These are phyloP conservation scores for Saxophila tyrrhenica DNA, from an alignment of 495 filamentous ascomycete species.

Conservation along the genomic window DNA sequence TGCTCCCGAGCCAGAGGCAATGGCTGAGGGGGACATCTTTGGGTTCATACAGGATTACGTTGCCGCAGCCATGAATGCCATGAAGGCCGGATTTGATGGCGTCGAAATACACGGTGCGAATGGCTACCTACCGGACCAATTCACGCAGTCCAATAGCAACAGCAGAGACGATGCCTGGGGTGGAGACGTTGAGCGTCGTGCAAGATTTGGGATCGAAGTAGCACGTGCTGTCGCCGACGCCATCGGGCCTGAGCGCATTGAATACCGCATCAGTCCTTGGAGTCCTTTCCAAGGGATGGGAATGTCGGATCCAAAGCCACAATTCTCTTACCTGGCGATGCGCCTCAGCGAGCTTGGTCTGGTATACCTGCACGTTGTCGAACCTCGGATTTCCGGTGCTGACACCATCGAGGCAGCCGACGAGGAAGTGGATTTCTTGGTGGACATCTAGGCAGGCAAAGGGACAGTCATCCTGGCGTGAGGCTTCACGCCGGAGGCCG, in stretches of 20 bases:
- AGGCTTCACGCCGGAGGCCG: too few relatives aligned
- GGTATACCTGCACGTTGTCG: slow-evolving; percentile 56
- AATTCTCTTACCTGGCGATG: slow-evolving; percentile 48
- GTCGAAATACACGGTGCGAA: slow-evolving; percentile 53
- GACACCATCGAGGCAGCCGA: too few relatives aligned
- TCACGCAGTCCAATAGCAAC: slow-evolving; percentile 52
- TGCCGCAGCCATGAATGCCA: slow-evolving; percentile 49
- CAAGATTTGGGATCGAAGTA: slow-evolving; percentile 52
- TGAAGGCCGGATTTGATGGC: slow-evolving; percentile 63
- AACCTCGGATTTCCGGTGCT: too few relatives aligned
- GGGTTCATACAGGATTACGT: slow-evolving; percentile 46
- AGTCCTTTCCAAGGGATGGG: slow-evolving; percentile 55
- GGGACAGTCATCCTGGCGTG: too few relatives aligned
- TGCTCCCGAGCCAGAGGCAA: slow-evolving; percentile 32
- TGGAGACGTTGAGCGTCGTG: slow-evolving; percentile 56
- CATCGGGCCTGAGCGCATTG: slow-evolving; percentile 51
- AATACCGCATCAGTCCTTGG: slow-evolving; percentile 53
- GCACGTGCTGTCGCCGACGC: slow-evolving; percentile 48
- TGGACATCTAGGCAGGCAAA: too few relatives aligned
- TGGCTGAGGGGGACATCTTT: slow-evolving; percentile 49
- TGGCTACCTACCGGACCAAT: slow-evolving; percentile 60
- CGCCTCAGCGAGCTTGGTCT: slow-evolving; percentile 43
- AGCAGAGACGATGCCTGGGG: slow-evolving; percentile 55
- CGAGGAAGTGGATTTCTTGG: too few relatives aligned
- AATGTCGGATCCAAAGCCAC: slow-evolving; percentile 50